phyloP scores from a whole-genome alignment of 139 green algal genomes.

The Closterium sp. region DNA sequence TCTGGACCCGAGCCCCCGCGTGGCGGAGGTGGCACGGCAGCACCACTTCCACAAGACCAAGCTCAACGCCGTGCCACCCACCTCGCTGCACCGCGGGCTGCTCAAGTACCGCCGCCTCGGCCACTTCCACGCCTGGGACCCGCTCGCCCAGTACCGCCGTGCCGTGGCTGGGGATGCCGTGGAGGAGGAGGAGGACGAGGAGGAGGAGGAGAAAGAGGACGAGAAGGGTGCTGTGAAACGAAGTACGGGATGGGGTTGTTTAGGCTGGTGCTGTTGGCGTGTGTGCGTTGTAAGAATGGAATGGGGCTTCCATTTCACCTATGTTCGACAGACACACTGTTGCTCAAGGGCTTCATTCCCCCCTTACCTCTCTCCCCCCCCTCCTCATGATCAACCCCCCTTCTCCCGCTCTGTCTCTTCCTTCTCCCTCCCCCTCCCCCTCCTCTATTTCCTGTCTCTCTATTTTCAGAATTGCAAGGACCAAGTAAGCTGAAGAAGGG shows the following conservation, averaged over 20 bases:
- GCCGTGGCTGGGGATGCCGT: not conserved
- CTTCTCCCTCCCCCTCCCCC: not conserved
- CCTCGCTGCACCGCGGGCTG: not conserved
- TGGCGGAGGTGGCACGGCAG: constrained; percentile 12
- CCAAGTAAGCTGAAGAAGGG: constrained; percentile 6
- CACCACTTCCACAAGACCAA: constrained; percentile 45
- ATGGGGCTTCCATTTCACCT: too few species aligned
- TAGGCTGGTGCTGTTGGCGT: too few species aligned
- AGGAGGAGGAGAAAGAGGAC: not conserved
- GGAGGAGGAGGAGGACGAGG: not conserved
- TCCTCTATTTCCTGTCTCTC: not conserved
- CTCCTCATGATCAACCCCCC: not conserved
- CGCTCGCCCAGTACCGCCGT: not conserved
- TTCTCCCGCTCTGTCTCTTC: too few species aligned
- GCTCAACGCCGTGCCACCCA: not conserved
- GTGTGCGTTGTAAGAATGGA: too few species aligned
- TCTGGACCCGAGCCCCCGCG: constrained; percentile 38
- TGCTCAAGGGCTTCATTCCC: too few species aligned
- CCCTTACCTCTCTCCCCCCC: not conserved
- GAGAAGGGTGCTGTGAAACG: not conserved
- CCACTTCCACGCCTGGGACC: not conserved
- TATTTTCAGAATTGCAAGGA: too few species aligned
- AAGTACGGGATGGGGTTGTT: not conserved
- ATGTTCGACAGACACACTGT: too few species aligned
- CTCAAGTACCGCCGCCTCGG: not conserved